Base-by-base conservation (phyloP, 768 basidiomycete genomes). In the Termitomyces sp. region DNA sequence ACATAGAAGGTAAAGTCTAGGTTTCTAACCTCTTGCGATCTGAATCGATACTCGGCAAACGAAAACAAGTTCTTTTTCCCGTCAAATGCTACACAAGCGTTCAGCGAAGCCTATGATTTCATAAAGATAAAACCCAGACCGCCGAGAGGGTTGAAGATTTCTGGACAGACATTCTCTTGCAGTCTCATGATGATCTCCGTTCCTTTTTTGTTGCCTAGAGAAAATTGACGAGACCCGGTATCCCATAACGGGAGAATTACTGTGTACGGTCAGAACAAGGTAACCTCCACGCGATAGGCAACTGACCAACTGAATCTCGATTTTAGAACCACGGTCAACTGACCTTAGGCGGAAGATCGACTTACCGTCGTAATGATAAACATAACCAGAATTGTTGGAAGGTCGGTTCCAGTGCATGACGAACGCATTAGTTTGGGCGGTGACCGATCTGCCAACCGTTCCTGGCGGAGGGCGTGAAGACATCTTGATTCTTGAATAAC, bases 31-130 rank as follows among this genome's bases (percentile, higher is more conserved):
- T 67, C 61, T 60, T 67, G 51, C 22, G 65, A 63, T 38, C 46
- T 46, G 28, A 70, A 63, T 18, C 46, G 46, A 48, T 73, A 75
- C 13, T 58, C 52, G 38, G 51, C 33, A 33, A 66, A 67, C 1
- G 74, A 71, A 44, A 67, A 76, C 0, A 76, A 55, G 51, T 76
- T 76, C 50, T 72, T 71, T 57, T 73, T 72, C 8, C 75, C 75
- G 57, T 75, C 75, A 54, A 64, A 76, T 1, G 72, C 75, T 76
- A 20, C 11, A 56, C 1, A 2, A 11, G 40, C 28, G 22, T 38
- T 62, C 18, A 57, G 51, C 42, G 15, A 58, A 8, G 12, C 2
- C 15, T 28, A 33, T 4, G 2, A n/a, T n/a, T 12, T 45, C 18
- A 49, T 8, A 28, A 36, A 24, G n/a, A 55, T 54, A 38, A 51